phyloP scores from a whole-genome alignment of 2,329 filamentous ascomycete species.

The Paecilomyces dactylethromorphus region DNA sequence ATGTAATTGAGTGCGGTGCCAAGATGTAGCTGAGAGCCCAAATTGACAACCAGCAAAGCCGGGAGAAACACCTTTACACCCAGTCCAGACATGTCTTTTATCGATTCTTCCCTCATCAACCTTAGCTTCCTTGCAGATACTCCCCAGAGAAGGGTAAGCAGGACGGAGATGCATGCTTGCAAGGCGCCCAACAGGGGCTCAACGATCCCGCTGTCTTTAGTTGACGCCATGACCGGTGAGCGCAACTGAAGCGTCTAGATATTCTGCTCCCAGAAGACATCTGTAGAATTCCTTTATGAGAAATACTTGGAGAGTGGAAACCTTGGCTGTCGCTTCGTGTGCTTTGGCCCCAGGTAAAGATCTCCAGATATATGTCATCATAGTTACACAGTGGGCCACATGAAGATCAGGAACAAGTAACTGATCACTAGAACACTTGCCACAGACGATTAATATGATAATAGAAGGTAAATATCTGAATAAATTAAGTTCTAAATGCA shows the following conservation, averaged over 20 bases:
- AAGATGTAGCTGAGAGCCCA: slow-evolving; percentile 45
- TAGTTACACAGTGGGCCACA: not conserved
- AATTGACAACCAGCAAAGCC: slow-evolving; percentile 47
- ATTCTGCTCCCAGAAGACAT: not conserved
- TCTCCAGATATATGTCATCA: not conserved
- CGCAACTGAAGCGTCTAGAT: not conserved
- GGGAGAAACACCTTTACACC: slow-evolving; percentile 50
- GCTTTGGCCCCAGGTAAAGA: not conserved
- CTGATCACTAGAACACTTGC: not conserved
- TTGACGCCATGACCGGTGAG: not conserved
- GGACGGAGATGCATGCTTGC: slow-evolving; percentile 49
- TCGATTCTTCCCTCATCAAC: slow-evolving; percentile 40
- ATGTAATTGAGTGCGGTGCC: slow-evolving; percentile 44
- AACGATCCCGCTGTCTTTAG: slow-evolving; percentile 9
- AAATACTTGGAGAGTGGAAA: slow-evolving; percentile 2
- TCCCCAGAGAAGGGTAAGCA: slow-evolving; percentile 49
- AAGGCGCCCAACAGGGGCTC: slow-evolving; percentile 45
- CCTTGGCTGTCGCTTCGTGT: not conserved
- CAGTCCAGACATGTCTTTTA: slow-evolving; percentile 47
- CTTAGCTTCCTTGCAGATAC: slow-evolving; percentile 45
- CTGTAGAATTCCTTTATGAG: not conserved
- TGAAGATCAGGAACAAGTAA: not conserved
- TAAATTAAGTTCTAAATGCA: not conserved
- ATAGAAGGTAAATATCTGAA: too few relatives aligned
- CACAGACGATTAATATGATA: too few relatives aligned